phyloP scores from a whole-genome alignment of 768 basidiomycete species.

The Hortiboletus campestris region DNA sequence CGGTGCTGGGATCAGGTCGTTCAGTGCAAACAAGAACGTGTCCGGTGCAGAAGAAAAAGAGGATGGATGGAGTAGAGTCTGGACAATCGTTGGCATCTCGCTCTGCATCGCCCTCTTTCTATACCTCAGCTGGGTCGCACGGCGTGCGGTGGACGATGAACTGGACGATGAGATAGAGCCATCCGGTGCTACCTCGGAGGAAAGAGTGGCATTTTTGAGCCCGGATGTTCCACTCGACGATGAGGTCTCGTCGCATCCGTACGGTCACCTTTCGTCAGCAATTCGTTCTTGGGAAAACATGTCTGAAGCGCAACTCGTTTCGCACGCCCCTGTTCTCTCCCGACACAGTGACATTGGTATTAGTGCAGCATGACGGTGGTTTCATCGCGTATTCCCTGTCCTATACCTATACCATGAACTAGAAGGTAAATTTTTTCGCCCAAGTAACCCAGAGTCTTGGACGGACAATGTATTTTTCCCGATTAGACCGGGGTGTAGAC shows the following conservation, averaged over 20 bases:
- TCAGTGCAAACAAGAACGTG: conserved; percentile 55
- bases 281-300: conserved; percentile 34
- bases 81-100: conserved; percentile 65
- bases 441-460: background rate
- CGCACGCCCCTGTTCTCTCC: conserved; percentile 15
- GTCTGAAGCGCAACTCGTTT: conserved; percentile 46
- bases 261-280: conserved; percentile 17
- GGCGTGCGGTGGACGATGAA: conserved; percentile 60
- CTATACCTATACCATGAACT: background rate
- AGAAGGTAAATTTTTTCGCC: background rate
- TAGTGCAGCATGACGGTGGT: conserved; percentile 8
- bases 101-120: conserved; percentile 74
- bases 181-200: conserved; percentile 39
- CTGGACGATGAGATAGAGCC: conserved; percentile 42
- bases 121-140: conserved; percentile 80
- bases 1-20: conserved; percentile 83
- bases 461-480: conserved; percentile 21
- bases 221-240: conserved; percentile 27
- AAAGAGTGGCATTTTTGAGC: conserved; percentile 52
- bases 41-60: conserved; percentile 34
- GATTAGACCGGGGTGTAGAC: conserved; percentile 21
- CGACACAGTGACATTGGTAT: conserved; percentile 13
- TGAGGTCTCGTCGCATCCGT: conserved; percentile 18
- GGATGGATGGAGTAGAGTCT: conserved; percentile 51
- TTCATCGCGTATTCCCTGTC: background rate